These are phyloP conservation scores for Neoascochyta sp. DNA, from an alignment of 2,329 filamentous ascomycete species.

Conservation along the genomic window DNA sequence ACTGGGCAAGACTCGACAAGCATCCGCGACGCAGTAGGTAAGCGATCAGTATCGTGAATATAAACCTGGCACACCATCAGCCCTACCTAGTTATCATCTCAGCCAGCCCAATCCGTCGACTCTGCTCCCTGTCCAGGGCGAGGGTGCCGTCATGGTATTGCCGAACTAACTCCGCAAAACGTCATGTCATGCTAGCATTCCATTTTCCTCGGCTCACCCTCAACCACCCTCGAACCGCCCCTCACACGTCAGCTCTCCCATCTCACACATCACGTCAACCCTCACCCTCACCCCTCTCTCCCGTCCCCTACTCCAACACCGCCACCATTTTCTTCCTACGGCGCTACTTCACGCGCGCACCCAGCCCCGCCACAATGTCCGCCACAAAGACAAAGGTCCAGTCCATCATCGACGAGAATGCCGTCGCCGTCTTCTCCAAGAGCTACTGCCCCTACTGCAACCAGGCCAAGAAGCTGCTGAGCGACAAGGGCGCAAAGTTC, in stretches of 20 bases:
- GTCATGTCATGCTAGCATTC: too few species aligned
- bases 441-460: conserved; percentile 93
- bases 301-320: conserved; percentile 12
- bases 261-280: background rate
- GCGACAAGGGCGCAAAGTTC: conserved; percentile 67
- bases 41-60: too few species aligned
- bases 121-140: too few species aligned
- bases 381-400: conserved; percentile 80
- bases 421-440: conserved; percentile 94
- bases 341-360: conserved; percentile 63
- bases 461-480: conserved; percentile 71
- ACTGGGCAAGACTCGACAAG: too few species aligned
- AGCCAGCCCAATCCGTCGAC: too few species aligned
- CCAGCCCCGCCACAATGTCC: conserved; percentile 68
- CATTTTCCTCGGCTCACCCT: too few species aligned
- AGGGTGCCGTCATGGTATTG: too few species aligned
- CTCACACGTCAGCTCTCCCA: too few species aligned
- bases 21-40: too few species aligned
- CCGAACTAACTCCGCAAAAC: too few species aligned
- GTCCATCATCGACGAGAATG: conserved; percentile 81
- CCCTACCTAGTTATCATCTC: too few species aligned
- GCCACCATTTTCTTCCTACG: conserved; percentile 65
- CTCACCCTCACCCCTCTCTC: conserved; percentile 1
- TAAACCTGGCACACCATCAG: too few species aligned
- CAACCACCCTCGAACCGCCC: conserved; percentile 1